Evolutionary conservation across 345 rosid species (phyloP), one percentile per base, ranked within the genome.

Genomic region (Aethionema arabicum): DNA sequence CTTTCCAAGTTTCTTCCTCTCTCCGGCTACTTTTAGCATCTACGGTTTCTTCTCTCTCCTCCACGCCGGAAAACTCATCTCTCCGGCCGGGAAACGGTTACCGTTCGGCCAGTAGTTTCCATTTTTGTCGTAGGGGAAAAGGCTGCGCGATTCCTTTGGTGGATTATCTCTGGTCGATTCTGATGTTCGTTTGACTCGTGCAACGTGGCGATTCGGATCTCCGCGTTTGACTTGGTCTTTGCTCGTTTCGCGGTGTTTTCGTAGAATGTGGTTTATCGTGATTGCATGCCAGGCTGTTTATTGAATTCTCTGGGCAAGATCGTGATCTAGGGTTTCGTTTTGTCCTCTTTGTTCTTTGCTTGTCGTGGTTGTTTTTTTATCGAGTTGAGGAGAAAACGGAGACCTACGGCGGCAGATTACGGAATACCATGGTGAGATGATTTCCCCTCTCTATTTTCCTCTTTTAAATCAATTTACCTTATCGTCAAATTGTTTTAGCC

Each of bases 391-490:
- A 48, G 15, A 77, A 70, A 59, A 82, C 99, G 96, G 90, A 80
- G 97, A 70, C 74, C 11, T 45, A 56, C 68, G 56, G 83, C 11
- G 78, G 65, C 52, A 69, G 78, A 57, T 73, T 74, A 60, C 83
- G 89, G 79, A 72, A 95, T 95, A 96, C 83, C 74, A 95, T 95
- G 99, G 99, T 95, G 70, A 41, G 83, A 59, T 45, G 47, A 53
- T 70, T 52, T 54, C 33, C 41, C 62, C 54, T 42, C 52, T 40
- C 29, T 59, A n/a, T 0, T 48, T 53, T 46, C 7, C 3, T 10
- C 31, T 53, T 7, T 37, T 7, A 36, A 12, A 52, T 7, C 37
- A n/a, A 3, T 50, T 78, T 45, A 51, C 8, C 7, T 21, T 60
- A 52, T 52, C 8, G 21, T 57, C 0, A 11, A 16, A 36, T 21